A percentile compares a stretch with the other conserved stretches of the same genome.
phyloP scores from a whole-genome alignment of 2,329 filamentous ascomycete genomes.

The Pseudogymnoascus sp. region DNA sequence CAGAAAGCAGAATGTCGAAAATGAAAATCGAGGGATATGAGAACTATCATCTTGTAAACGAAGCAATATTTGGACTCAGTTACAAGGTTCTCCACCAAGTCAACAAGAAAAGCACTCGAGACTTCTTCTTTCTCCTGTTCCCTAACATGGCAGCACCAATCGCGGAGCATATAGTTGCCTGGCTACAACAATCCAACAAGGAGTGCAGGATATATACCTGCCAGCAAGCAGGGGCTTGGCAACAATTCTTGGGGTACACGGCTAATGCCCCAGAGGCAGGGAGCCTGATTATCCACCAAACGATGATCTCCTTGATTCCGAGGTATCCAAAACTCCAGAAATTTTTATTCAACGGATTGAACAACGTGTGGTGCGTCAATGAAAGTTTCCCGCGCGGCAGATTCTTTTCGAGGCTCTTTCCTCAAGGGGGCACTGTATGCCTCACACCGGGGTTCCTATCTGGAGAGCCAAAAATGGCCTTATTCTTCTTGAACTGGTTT shows the following conservation, averaged over 20 bases:
- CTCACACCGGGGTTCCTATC: conserved; percentile 43
- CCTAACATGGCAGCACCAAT: conserved; percentile 32
- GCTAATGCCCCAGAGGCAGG: conserved; percentile 12
- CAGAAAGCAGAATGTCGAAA: neutral
- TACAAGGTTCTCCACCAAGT: conserved; percentile 17
- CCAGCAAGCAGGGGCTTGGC: conserved; percentile 39
- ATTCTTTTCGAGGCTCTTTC: conserved; percentile 36
- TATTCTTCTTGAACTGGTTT: conserved; percentile 37
- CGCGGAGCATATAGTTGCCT: conserved; percentile 34
- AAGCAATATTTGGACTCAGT: conserved; percentile 19
- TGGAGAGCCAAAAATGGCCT: conserved; percentile 35
- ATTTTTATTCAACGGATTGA: neutral
- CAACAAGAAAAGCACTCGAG: conserved; percentile 10
- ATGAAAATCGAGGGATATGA: neutral
- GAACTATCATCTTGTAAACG: conserved; percentile 12
- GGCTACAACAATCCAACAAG: conserved; percentile 36
- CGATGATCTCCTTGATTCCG: conserved; percentile 15
- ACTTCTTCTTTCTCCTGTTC: conserved; percentile 43
- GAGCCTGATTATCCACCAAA: conserved; percentile 25
- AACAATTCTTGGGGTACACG: conserved; percentile 31
- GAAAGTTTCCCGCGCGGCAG: conserved; percentile 23
- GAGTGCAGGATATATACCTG: conserved; percentile 37
- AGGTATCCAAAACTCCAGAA: conserved; percentile 16
- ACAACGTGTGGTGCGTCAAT: conserved; percentile 22
- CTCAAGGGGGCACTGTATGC: conserved; percentile 37